These are phyloP conservation scores for Adiantum capillusveneris DNA, from an alignment of 75 land plant species.

Conservation along the genomic window DNA sequence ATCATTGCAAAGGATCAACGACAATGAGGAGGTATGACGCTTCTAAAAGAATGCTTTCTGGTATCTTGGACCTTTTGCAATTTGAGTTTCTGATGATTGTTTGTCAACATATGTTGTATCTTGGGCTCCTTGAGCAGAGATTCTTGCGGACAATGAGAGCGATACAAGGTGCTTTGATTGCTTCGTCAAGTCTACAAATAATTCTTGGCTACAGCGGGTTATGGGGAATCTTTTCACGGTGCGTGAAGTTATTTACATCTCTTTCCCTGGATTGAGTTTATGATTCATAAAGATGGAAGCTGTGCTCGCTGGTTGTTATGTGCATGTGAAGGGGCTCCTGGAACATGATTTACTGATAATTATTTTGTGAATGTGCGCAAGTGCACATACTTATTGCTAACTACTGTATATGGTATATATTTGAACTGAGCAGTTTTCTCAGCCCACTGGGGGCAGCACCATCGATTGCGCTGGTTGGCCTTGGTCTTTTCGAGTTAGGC, in stretches of 20 bases:
- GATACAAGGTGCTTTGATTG: constrained; percentile 76
- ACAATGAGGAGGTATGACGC: constrained; percentile 43
- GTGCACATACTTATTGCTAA: too few species aligned
- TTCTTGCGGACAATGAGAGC: constrained; percentile 66
- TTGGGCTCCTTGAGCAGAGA: constrained; percentile 44
- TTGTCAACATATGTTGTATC: too few species aligned
- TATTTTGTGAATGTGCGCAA: too few species aligned
- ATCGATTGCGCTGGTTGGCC: constrained; percentile 55
- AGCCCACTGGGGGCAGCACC: constrained; percentile 67
- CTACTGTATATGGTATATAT: too few species aligned
- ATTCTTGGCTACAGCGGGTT: constrained; percentile 58
- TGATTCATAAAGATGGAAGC: not conserved
- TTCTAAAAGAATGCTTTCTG: too few species aligned
- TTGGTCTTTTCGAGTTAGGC: constrained; percentile 71
- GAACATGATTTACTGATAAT: too few species aligned
- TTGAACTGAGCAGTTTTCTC: constrained; percentile 36
- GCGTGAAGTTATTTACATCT: not conserved
- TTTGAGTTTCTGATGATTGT: too few species aligned
- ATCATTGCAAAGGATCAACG: constrained; percentile 29
- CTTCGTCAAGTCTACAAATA: constrained; percentile 60
- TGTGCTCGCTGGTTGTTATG: not conserved
- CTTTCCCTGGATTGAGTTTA: not conserved
- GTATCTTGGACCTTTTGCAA: too few species aligned
- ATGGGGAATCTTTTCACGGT: constrained; percentile 71
- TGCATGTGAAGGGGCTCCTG: too few species aligned